A percentile compares a stretch with the other conserved stretches of the same genome.
Evolutionary conservation across 177 flowering plant genomes (phyloP).

Genomic region (Vitis hybrid): DNA sequence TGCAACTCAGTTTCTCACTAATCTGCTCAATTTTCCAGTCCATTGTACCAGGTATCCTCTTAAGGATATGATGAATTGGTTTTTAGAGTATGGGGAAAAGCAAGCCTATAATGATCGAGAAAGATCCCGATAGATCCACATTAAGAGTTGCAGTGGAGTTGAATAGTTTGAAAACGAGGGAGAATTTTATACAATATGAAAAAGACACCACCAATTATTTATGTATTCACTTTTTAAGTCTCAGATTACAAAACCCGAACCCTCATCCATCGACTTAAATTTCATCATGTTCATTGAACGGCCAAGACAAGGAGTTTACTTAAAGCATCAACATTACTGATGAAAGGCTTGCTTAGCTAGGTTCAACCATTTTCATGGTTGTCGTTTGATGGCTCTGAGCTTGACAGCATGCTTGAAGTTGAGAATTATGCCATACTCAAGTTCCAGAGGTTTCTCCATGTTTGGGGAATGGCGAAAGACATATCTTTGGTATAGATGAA

Average conservation of each 20-base stretch:
- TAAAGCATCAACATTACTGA: too few relatives aligned
- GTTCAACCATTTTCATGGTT: constrained; percentile 21
- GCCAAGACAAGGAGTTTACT: too few relatives aligned
- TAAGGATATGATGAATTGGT: constrained; percentile 73
- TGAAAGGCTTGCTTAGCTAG: background rate
- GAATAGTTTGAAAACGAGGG: too few relatives aligned
- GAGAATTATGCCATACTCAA: constrained; percentile 81
- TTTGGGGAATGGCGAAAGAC: constrained; percentile 67
- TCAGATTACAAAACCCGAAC: too few relatives aligned
- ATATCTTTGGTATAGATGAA: constrained; percentile 72
- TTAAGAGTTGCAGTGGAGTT: constrained; percentile 86
- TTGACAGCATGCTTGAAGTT: constrained; percentile 90
- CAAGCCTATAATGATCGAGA: constrained; percentile 76
- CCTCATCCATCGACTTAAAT: too few relatives aligned
- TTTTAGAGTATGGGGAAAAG: constrained; percentile 79
- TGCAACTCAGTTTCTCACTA: constrained; percentile 44
- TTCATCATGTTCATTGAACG: too few relatives aligned
- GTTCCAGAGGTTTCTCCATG: constrained; percentile 83
- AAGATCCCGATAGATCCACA: constrained; percentile 86
- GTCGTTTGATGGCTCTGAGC: constrained; percentile 61
- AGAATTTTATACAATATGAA: too few relatives aligned
- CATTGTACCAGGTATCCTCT: constrained; percentile 73
- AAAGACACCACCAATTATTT: too few relatives aligned
- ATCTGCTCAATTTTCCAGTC: constrained; percentile 69
- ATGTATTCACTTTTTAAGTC: too few relatives aligned